These are phyloP conservation scores for Pleurotus giganteus DNA, from an alignment of 768 basidiomycete species.

Conservation along the genomic window DNA sequence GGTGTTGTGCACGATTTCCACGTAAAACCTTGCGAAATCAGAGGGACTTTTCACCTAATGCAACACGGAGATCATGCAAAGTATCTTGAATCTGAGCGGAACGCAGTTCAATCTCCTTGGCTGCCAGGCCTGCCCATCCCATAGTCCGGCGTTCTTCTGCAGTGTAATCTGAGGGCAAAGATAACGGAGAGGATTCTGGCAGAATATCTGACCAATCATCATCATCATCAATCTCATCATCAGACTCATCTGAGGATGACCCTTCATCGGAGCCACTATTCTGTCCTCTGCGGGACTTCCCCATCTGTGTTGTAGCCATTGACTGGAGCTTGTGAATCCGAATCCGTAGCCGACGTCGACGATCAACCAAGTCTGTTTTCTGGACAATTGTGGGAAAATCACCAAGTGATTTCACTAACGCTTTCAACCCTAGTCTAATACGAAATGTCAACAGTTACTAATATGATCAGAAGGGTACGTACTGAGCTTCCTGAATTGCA, in stretches of 20 bases:
- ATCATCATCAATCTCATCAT: constrained; percentile 2
- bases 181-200: not conserved
- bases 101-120: constrained; percentile 15
- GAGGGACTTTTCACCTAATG: constrained; percentile 3
- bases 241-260: not conserved
- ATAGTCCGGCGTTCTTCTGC: constrained; percentile 1
- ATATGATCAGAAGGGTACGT: too few species aligned
- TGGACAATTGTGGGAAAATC: too few species aligned
- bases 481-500: too few species aligned
- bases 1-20: not conserved
- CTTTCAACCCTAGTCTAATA: too few species aligned
- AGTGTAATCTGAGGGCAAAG: constrained; percentile 9
- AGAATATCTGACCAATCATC: not conserved
- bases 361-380: not conserved
- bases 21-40: constrained; percentile 6
- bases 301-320: not conserved
- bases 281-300: too few species aligned
- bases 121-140: constrained; percentile 14
- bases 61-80: constrained; percentile 16
- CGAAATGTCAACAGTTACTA: too few species aligned
- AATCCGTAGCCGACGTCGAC: not conserved
- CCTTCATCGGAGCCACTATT: too few species aligned
- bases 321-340: not conserved
- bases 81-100: constrained; percentile 16
- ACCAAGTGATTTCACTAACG: too few species aligned